Base-by-base conservation (phyloP, 83 land plant species). In the Picea abies region DNA sequence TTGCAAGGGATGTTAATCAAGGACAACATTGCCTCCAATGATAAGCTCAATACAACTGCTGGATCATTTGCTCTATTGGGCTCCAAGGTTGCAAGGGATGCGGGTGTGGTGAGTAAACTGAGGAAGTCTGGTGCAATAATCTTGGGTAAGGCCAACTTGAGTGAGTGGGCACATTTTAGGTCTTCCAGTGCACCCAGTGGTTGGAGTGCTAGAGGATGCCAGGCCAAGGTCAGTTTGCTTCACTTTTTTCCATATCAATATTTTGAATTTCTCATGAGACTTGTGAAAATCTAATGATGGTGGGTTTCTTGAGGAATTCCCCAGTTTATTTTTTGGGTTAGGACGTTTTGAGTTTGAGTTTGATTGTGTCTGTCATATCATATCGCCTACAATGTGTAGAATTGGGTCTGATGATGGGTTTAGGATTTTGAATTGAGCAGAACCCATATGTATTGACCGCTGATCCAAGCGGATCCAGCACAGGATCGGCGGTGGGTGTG, bases 61-160 rank as follows among this genome's bases (percentile, higher is more conserved):
- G 94, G 94, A 12, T 90, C 94, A 14, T 81, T 82, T 22, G 94
- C 94, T 1, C 82, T 92, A 76, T 67, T 92, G 60, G 88, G 91
- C 26, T 90, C 94, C 0, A 82, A 75, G 5, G 93, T 89, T 23
- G 82, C 88, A 23, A 78, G 93, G 84, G 2, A 83, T 89, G 39
- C 47, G 37, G 64, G 92, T 85, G 76, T 78, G 35, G 35, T 35
- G 35, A 35, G 1, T 35, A 35, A 35, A 35, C 35, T 35, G 35
- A 35, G 35, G 35, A 35, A 35, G 35, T 35, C 35, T 35, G 35
- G 35, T 35, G 35, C 35, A 35, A 35, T 35, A 35, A 35, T 78
- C 3, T 56, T 93, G 52, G 95, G 95, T 56, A 93, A 91, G 79
- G 92, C 93, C 23, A 91, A 90, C 68, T 80, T 91, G 12, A 83